Evolutionary conservation across 352 stramenopile genomes (phyloP).

Genomic region (Pythium sukuiense): DNA sequence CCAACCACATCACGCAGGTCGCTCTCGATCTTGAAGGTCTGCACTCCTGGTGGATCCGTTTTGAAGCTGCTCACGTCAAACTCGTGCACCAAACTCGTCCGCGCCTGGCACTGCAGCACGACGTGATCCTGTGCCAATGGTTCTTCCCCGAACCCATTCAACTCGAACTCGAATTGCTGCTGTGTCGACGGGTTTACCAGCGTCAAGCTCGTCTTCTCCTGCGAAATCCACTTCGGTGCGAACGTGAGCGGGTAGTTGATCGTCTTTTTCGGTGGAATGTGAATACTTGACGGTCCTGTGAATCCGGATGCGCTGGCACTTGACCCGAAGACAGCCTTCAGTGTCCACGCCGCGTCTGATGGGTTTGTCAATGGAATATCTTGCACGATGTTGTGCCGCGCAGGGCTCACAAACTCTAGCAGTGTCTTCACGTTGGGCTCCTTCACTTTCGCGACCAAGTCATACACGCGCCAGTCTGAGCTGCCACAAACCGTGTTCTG

Average conservation of each 20-base stretch:
- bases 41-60: conserved; percentile 35
- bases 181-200: conserved; percentile 82
- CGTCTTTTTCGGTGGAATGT: conserved; percentile 71
- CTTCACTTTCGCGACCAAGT: conserved; percentile 83
- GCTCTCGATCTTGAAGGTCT: conserved; percentile 88
- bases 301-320: conserved; percentile 36
- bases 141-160: conserved; percentile 86
- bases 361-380: conserved; percentile 91
- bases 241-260: conserved; percentile 84
- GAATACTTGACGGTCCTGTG: conserved; percentile 57
- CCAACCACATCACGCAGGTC: conserved; percentile 91
- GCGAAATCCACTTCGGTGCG: conserved; percentile 70
- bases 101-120: conserved; percentile 80
- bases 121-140: conserved; percentile 91
- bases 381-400: conserved; percentile 86
- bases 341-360: conserved; percentile 78
- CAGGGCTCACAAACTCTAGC: conserved; percentile 88
- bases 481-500: conserved; percentile 60
- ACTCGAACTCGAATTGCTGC: conserved; percentile 89
- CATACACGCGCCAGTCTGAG: conserved; percentile 81
- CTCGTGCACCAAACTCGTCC: conserved; percentile 74
- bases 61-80: conserved; percentile 77
- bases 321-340: conserved; percentile 63
- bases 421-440: conserved; percentile 83
- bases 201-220: conserved; percentile 70